Percentiles rank a stretch among this genome's conserved stretches.
Conservation (phyloP, 225 moss, liverwort and hornwort species). For the Ulota crispa region DNA sequence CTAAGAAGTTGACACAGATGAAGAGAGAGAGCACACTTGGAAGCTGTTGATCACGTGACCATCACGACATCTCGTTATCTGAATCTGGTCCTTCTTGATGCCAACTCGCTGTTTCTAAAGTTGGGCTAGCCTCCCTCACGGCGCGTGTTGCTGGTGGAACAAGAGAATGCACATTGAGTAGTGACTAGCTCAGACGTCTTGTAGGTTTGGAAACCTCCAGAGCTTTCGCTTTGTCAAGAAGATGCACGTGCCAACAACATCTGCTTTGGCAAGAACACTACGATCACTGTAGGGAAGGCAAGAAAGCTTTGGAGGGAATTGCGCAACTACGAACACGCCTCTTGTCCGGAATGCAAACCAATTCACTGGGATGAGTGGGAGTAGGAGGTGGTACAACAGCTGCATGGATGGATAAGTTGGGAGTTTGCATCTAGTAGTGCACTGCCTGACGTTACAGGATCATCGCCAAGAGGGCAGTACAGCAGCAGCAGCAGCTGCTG, state of each 20-base stretch:
- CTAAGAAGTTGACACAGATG: slow-evolving; percentile 38
- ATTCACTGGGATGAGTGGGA: slow-evolving; percentile 23
- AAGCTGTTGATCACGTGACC: slow-evolving; percentile 28
- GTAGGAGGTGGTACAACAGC: slow-evolving; percentile 35
- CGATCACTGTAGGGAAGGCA: background rate
- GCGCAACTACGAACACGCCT: background rate
- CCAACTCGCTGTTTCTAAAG: slow-evolving; percentile 1
- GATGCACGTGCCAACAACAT: background rate
- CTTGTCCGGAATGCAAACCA: slow-evolving; percentile 29
- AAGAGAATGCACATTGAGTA: slow-evolving; percentile 42
- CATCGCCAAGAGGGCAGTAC: slow-evolving; percentile 38
- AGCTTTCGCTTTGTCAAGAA: background rate
- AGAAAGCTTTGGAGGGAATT: slow-evolving; percentile 10
- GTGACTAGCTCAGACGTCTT: slow-evolving; percentile 6
- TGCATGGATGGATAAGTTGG: slow-evolving; percentile 32
- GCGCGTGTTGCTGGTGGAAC: slow-evolving; percentile 30
- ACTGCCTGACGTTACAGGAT: slow-evolving; percentile 44
- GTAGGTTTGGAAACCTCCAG: background rate
- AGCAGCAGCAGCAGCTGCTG: slow-evolving; percentile 19
- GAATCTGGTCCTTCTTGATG: slow-evolving; percentile 21
- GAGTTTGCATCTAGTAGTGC: slow-evolving; percentile 29
- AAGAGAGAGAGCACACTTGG: slow-evolving; percentile 64
- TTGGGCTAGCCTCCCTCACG: slow-evolving; percentile 14
- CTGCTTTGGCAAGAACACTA: background rate
- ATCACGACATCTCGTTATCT: background rate